Evolutionary conservation across 1,284 basidiomycete species (phyloP).

Genomic region (Ganoderma lucidum): DNA sequence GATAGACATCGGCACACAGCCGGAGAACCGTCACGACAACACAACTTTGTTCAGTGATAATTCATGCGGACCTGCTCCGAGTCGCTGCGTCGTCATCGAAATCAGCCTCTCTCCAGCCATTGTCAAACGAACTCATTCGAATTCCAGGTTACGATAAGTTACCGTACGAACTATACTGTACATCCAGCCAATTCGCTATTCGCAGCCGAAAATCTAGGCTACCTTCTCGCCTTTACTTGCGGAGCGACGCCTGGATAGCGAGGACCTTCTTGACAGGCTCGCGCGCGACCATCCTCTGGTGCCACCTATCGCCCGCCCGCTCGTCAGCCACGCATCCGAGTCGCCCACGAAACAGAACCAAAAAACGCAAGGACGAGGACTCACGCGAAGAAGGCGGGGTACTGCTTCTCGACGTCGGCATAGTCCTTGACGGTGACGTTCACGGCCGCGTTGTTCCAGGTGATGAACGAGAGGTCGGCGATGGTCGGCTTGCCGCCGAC

Average conservation of each 20-base stretch:
- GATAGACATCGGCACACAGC: no score
- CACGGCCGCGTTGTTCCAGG: constrained; percentile 31
- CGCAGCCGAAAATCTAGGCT: no score
- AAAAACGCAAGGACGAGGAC: neutral
- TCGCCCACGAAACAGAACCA: no score
- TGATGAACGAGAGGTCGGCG: constrained; percentile 36
- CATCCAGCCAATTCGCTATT: no score
- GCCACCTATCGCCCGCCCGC: constrained; percentile 12
- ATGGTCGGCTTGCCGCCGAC: constrained; percentile 37
- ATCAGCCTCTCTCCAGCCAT: no score
- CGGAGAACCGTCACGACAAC: no score
- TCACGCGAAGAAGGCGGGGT: constrained; percentile 29
- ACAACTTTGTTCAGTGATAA: no score
- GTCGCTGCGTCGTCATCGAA: no score
- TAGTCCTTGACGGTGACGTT: constrained; percentile 21
- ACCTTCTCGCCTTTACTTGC: neutral
- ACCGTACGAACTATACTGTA: no score
- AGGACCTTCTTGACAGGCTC: constrained; percentile 18
- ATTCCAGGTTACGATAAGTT: no score
- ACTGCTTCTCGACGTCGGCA: constrained; percentile 28
- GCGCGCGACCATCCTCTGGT: constrained; percentile 21
- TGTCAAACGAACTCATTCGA: no score
- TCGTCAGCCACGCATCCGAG: neutral
- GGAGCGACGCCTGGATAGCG: constrained; percentile 11
- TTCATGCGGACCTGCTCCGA: no score